Conservation (phyloP, 78 protist species). For the Dictyostelium firmibasis region DNA sequence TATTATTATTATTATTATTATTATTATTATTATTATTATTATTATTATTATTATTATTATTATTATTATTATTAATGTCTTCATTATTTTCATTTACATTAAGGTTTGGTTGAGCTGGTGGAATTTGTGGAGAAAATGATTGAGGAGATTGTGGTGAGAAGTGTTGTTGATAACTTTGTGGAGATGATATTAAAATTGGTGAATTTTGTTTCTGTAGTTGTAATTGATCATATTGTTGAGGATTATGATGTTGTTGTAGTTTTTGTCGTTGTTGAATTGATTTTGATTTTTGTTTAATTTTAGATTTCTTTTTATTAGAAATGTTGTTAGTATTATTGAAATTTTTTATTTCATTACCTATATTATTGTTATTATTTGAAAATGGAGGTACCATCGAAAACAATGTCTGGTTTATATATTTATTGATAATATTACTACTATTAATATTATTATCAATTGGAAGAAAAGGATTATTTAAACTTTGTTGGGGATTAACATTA, state of each 20-base stretch:
- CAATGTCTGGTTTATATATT: no score
- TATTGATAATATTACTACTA: no score
- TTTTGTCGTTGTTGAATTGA: neutral
- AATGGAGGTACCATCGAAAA: no score
- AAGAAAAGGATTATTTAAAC: neutral
- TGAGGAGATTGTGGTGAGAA: neutral
- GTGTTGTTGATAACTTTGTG: neutral
- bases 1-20: neutral
- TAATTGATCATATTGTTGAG: neutral
- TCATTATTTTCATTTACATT: no score
- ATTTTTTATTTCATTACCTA: no score
- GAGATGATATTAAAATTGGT: neutral
- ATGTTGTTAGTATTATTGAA: no score
- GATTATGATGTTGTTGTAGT: neutral
- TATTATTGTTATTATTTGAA: no score
- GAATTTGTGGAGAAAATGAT: neutral
- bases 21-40: neutral
- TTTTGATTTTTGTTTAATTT: neutral
- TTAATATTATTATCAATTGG: neutral
- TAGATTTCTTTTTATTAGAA: no score
- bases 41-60: no score
- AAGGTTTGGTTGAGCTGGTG: neutral
- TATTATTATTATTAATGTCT: no score
- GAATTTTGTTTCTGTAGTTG: neutral
- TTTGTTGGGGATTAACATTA: neutral